Conservation (phyloP, 441 rosid species). For the Populus hybrid region DNA sequence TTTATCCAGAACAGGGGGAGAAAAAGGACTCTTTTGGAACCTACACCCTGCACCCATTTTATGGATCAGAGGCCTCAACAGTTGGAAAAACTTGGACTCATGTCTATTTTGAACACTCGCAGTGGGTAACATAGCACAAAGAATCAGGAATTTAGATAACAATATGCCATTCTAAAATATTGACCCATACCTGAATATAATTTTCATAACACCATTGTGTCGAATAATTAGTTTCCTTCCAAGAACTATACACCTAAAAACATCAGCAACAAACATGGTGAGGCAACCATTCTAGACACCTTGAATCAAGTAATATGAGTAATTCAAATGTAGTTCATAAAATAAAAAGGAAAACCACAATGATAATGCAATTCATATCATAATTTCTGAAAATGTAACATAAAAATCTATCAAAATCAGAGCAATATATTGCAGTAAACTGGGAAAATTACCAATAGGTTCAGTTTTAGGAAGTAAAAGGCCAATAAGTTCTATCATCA, state of each 20-base stretch:
- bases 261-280: constrained; percentile 6
- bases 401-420: not conserved
- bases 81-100: not conserved
- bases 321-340: not conserved
- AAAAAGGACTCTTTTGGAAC: not conserved
- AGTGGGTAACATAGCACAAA: not conserved
- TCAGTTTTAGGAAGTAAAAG: not conserved
- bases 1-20: not conserved
- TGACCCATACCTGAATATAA: constrained; percentile 74
- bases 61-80: not conserved
- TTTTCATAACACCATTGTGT: constrained; percentile 99
- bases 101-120: not conserved
- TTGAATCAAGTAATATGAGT: not conserved
- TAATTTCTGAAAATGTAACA: not conserved
- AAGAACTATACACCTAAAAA: constrained; percentile 78
- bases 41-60: not conserved
- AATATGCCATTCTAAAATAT: not conserved
- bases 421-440: not conserved
- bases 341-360: not conserved
- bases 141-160: not conserved
- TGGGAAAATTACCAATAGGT: not conserved
- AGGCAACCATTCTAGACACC: not conserved
- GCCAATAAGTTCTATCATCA: not conserved
- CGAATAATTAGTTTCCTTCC: constrained; percentile 96
- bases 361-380: not conserved